These are phyloP conservation scores for Naumovozyma baii DNA, from an alignment of 805 yeast species.

Conservation along the genomic window DNA sequence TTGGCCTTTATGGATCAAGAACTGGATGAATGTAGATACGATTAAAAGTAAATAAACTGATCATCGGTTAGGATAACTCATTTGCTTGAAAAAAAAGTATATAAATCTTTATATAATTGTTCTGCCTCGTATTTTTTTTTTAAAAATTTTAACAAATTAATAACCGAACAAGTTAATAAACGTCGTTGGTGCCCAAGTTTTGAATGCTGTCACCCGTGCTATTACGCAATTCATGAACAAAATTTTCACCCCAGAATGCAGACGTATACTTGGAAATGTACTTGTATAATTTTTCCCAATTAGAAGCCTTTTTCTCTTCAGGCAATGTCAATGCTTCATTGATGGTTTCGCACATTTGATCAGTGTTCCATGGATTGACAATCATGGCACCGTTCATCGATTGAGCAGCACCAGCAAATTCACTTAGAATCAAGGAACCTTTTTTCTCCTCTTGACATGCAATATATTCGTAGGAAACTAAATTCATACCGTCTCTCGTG, in stretches of 20 bases:
- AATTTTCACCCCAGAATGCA: constrained; percentile 91
- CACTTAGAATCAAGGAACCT: constrained; percentile 80
- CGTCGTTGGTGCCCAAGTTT: neutral
- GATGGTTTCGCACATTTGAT: constrained; percentile 76
- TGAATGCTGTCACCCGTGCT: constrained; percentile 2
- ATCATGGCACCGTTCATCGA: constrained; percentile 90
- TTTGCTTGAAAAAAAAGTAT: no score
- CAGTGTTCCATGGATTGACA: constrained; percentile 97
- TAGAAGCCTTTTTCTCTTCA: constrained; percentile 62
- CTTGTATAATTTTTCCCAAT: constrained; percentile 71
- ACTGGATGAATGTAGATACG: neutral
- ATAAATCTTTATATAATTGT: neutral
- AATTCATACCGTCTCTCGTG: constrained; percentile 96
- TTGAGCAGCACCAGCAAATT: constrained; percentile 97
- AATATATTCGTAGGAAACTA: constrained; percentile 89
- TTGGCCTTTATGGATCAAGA: neutral
- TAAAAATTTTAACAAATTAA: neutral
- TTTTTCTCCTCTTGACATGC: constrained; percentile 82
- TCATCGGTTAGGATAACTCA: no score
- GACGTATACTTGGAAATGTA: constrained; percentile 89
- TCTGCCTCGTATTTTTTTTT: neutral
- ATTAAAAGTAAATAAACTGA: neutral
- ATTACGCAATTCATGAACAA: constrained; percentile 70
- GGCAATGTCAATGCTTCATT: constrained; percentile 78
- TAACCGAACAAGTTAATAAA: neutral